Evolutionary conservation across 345 rosid genomes (phyloP), one percentile per base, ranked within the genome.

Genomic region (Noccaea caerulescens): DNA sequence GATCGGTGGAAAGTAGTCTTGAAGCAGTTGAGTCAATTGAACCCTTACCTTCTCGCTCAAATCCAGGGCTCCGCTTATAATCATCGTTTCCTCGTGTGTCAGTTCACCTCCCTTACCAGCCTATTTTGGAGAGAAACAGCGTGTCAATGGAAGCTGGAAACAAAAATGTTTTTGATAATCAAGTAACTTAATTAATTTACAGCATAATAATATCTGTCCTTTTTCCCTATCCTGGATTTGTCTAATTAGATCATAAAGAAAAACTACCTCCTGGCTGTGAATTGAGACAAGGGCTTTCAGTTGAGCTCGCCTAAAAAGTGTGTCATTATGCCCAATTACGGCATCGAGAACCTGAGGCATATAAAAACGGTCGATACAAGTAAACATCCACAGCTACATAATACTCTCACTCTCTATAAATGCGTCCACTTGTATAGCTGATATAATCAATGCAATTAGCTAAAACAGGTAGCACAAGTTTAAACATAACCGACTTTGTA

Each of bases 91-190:
- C 70, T 94, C 99, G 69, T 88, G 99, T 10, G 97, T 89, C 69
- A 94, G 93, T 76, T 94, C 99, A 71, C 99, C 99, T 8, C 99
- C 99, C 73, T 87, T 89, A 49, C 97, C 99, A 74, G 99, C 99
- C 99, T 91, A 75, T 54, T 74, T 65, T 68, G 58, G 44, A 66
- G 47, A 72, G 46, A 65, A 82, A 62, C 43, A 50, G 38, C 45
- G 81, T 39, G 72, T 67, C 58, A 79, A 36, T 7, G 12, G 34
- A 72, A 74, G 72, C 68, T 68, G 73, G 64, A 69, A 64, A 71
- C 39, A 59, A 72, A 58, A 64, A 3, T 4, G 50, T 47, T 69
- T 39, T 51, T 10, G 30, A 53, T 34, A 39, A 23, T 32, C 58
- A 68, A 79, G 53, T 23, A 71, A 61, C 65, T 62, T 53, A 3